phyloP scores from a whole-genome alignment of 2,329 filamentous ascomycete genomes.

The Fusarium albidum region DNA sequence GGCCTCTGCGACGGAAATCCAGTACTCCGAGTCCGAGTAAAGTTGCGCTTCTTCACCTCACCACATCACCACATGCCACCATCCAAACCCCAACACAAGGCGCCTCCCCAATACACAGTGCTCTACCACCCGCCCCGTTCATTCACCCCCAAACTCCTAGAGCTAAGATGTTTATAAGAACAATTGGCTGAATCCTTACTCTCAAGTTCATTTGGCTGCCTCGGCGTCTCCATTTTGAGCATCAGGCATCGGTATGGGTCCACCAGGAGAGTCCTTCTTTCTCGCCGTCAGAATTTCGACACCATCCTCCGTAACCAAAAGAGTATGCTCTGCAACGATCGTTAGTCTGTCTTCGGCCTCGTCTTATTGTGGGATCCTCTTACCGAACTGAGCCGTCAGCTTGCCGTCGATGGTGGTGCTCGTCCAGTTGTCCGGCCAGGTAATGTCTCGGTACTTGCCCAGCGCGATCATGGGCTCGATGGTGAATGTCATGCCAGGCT shows the following conservation, averaged over 20 bases:
- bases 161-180: conserved; percentile 14
- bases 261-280: conserved; percentile 76
- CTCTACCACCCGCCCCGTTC: conserved; percentile 11
- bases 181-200: conserved; percentile 2
- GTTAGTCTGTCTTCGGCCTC: conserved; percentile 30
- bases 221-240: conserved; percentile 28
- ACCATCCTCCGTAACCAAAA: conserved; percentile 83
- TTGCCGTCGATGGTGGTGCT: conserved; percentile 91
- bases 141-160: conserved; percentile 21
- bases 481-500: conserved; percentile 97
- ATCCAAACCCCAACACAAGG: conserved; percentile 5
- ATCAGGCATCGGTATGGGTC: conserved; percentile 68
- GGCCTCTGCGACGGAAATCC: too few species aligned
- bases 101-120: conserved; percentile 6
- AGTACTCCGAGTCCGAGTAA: not conserved
- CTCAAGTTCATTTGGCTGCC: conserved; percentile 7
- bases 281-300: conserved; percentile 84
- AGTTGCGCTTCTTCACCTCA: conserved; percentile 5
- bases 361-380: conserved; percentile 42
- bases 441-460: conserved; percentile 90
- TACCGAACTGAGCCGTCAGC: conserved; percentile 91
- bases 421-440: conserved; percentile 99
- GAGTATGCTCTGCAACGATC: conserved; percentile 71
- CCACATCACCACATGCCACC: not conserved
- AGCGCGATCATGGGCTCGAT: conserved; percentile 99